Conservation (phyloP, 805 yeast genomes). For the Wickerhamiella parazyma region DNA sequence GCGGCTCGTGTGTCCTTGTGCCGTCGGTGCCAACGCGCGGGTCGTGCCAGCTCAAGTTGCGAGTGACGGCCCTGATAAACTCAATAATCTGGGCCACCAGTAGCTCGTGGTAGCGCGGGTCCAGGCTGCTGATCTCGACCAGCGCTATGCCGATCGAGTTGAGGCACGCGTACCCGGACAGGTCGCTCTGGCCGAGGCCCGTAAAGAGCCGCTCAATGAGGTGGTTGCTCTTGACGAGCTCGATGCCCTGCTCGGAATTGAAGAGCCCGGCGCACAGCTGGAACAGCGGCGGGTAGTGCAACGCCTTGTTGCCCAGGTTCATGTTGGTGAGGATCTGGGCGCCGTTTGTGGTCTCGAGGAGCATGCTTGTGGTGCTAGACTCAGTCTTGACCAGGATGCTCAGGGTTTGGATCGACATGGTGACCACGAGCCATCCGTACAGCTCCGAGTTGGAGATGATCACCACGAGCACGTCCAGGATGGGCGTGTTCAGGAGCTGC, state of each 20-base stretch:
- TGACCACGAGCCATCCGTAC: conserved; percentile 9
- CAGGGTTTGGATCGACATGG: conserved; percentile 8
- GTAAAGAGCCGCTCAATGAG: not conserved
- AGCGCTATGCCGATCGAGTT: conserved; percentile 7
- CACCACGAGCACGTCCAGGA: conserved; percentile 1
- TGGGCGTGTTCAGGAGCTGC: conserved; percentile 10
- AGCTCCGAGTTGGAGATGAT: not conserved
- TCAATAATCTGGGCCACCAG: not conserved
- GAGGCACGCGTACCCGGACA: conserved; percentile 5
- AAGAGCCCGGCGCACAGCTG: conserved; percentile 5
- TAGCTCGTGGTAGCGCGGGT: not conserved
- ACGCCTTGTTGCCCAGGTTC: not conserved
- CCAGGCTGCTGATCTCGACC: not conserved
- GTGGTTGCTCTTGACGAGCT: not conserved
- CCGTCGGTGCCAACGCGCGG: conserved; percentile 9
- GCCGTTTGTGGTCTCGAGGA: not conserved
- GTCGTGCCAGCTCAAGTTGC: not conserved
- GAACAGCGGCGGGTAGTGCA: conserved; percentile 7
- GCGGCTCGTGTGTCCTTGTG: conserved; percentile 1
- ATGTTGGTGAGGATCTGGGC: not conserved
- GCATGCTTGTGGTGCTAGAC: not conserved
- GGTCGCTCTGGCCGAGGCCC: not conserved
- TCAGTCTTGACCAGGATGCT: conserved; percentile 7
- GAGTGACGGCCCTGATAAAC: not conserved
- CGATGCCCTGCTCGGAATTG: conserved; percentile 1